Evolutionary conservation across 495 filamentous ascomycete species (phyloP), one percentile per base, ranked within the genome.

Genomic region (Lentithecium fluviatile): DNA sequence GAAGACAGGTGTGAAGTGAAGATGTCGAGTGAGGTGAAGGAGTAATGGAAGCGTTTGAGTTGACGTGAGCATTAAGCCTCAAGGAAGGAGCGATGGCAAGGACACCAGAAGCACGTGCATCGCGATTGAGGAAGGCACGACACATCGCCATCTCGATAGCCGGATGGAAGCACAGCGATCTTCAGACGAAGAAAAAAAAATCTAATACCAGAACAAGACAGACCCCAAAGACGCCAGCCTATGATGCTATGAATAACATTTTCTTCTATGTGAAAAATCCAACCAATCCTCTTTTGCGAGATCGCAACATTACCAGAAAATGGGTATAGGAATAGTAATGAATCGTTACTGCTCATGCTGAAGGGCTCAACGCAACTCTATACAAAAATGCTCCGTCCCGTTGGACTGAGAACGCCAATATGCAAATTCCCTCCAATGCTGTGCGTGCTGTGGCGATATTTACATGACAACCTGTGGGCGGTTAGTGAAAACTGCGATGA

Each of bases 401-500:
- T 17, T 24, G 6, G 47, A 37, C 3, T 21, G 19, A 38, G 7
- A 36, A 61, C 58, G 15, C 40, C 54, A 38, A 34, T 52, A 64
- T 64, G 53, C 61, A 64, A 53, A 12, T 20, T 58, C 20, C 45
- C 24, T 26, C 45, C 37, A 53, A 64, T n/a, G 19, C 40, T 20
- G 32, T 24, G 32, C 45, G 23, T 45, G 49, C 24, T 12, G 20
- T 15, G 13, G 20, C 23, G 34, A 36, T 58, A 58, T 61, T 83
- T 77, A 87, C 84, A 85, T 85, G 61, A 86, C 73, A 73, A 82
- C 72, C 84, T 86, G 64, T 5, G 15, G 45, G 23, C 15, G 43
- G 69, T 77, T 66, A 81, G 75, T 56, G 24, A 34, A 26, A 7
- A 19, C 45, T 23, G 36, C 13, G 13, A 50, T 29, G 26, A 40